These are phyloP conservation scores for Saussurea involucrata DNA, from an alignment of 129 eudicot genomes.

Conservation along the genomic window DNA sequence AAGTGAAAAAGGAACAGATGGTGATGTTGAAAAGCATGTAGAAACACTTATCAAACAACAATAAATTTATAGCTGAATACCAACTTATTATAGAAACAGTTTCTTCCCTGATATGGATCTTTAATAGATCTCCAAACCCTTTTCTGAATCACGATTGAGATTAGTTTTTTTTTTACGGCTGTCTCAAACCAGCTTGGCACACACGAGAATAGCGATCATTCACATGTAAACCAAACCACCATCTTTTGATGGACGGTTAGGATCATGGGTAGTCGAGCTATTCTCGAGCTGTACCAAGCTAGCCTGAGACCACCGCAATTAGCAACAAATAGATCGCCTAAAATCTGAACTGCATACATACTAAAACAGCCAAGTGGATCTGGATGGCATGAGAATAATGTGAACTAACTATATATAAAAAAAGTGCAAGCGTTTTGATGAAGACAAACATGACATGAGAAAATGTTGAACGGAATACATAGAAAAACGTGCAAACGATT, in stretches of 20 bases:
- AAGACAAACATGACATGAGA: conserved; percentile 5
- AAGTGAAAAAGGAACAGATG: conserved; percentile 1
- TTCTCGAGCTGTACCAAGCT: conserved; percentile 89
- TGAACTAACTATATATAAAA: conserved; percentile 3
- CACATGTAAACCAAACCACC: conserved; percentile 1
- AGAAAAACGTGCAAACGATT: background rate
- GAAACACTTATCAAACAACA: background rate
- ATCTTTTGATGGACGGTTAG: background rate
- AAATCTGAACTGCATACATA: background rate
- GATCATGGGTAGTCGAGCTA: conserved; percentile 19
- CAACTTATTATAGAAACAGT: background rate
- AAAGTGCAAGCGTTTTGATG: background rate
- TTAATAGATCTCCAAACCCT: conserved; percentile 1
- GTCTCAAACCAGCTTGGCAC: conserved; percentile 20
- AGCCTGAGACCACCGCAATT: conserved; percentile 51
- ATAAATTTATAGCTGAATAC: background rate
- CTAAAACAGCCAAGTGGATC: background rate
- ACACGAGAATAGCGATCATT: conserved; percentile 14
- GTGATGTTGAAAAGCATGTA: background rate
- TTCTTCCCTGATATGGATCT: background rate
- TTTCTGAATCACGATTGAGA: background rate
- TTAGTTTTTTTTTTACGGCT: conserved; percentile 4
- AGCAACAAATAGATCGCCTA: background rate
- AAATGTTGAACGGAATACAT: background rate
- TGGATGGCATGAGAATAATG: conserved; percentile 7